Evolutionary conservation across 768 basidiomycete genomes (phyloP).

Genomic region (Crassisporium funariophilum): DNA sequence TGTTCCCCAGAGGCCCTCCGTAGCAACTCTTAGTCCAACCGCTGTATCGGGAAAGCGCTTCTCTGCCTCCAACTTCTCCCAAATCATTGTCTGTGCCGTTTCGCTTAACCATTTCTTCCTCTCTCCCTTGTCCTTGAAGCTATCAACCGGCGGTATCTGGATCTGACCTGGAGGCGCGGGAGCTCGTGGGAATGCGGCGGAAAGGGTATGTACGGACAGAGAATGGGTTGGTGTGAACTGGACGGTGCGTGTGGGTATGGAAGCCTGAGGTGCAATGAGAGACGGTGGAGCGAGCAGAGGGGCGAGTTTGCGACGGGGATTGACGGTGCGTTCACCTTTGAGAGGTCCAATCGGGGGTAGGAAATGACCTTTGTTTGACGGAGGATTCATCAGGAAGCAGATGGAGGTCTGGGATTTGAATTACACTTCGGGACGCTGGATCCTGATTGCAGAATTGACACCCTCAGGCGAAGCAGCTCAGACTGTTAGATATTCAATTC

Average conservation of each 20-base stretch:
- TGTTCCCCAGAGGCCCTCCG: constrained; percentile 24
- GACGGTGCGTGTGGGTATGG: constrained; percentile 17
- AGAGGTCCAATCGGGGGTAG: constrained; percentile 15
- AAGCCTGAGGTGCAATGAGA: constrained; percentile 16
- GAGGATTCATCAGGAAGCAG: constrained; percentile 24
- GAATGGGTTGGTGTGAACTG: constrained; percentile 22
- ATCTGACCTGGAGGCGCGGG: constrained; percentile 18
- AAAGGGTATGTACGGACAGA: constrained; percentile 24
- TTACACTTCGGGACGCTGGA: too few species aligned
- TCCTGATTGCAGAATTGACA: too few species aligned
- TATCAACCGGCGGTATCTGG: constrained; percentile 16
- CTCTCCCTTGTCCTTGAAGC: constrained; percentile 16
- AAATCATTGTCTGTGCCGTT: constrained; percentile 13
- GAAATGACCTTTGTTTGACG: constrained; percentile 20
- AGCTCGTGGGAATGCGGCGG: constrained; percentile 24
- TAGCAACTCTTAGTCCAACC: constrained; percentile 6
- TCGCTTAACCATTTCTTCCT: constrained; percentile 21
- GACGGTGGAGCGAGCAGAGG: constrained; percentile 14
- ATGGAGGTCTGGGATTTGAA: too few species aligned
- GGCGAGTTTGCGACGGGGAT: constrained; percentile 18
- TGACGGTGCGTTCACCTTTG: constrained; percentile 16
- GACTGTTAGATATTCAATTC: too few species aligned
- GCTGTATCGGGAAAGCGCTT: constrained; percentile 16
- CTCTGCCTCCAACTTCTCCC: constrained; percentile 20
- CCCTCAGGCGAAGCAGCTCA: too few species aligned